Percentiles rank a stretch among this genome's conserved stretches.
These are phyloP conservation scores for Bromus sterilis DNA, from an alignment of 176 grass and related monocot genomes.

Conservation along the genomic window DNA sequence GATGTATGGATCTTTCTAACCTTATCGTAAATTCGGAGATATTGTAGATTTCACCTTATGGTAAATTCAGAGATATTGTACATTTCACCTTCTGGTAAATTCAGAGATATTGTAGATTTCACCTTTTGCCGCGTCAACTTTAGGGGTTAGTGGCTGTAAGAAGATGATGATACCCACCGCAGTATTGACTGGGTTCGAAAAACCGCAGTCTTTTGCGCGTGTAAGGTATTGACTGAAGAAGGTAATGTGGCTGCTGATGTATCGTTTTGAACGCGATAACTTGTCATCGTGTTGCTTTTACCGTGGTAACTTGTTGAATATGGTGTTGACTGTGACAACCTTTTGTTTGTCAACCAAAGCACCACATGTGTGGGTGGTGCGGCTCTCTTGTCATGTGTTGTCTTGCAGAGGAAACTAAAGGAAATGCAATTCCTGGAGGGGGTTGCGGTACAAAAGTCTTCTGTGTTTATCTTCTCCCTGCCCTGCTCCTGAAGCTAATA, in stretches of 20 bases:
- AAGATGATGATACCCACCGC: neutral
- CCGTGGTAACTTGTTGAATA: constrained; percentile 7
- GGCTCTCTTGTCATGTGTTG: neutral
- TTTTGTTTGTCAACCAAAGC: neutral
- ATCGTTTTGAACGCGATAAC: constrained; percentile 1
- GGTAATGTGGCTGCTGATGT: neutral
- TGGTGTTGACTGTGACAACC: neutral
- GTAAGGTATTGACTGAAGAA: constrained; percentile 23
- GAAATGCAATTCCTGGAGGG: too few relatives aligned
- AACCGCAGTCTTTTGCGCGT: neutral
- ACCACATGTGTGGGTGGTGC: neutral
- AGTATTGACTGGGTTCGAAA: constrained; percentile 21
- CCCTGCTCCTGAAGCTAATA: neutral
- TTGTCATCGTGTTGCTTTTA: constrained; percentile 10
- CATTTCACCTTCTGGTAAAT: neutral
- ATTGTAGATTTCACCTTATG: neutral
- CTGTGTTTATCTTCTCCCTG: neutral
- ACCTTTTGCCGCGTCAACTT: neutral
- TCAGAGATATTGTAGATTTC: neutral
- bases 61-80: too few relatives aligned
- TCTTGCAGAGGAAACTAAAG: neutral
- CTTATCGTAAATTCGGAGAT: neutral
- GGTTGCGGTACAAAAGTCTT: neutral
- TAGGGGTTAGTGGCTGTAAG: neutral
- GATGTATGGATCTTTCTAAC: neutral